These are phyloP conservation scores for Gorgonomyces haynaldii DNA, from an alignment of 192 early-diverging fungal species.

Conservation along the genomic window DNA sequence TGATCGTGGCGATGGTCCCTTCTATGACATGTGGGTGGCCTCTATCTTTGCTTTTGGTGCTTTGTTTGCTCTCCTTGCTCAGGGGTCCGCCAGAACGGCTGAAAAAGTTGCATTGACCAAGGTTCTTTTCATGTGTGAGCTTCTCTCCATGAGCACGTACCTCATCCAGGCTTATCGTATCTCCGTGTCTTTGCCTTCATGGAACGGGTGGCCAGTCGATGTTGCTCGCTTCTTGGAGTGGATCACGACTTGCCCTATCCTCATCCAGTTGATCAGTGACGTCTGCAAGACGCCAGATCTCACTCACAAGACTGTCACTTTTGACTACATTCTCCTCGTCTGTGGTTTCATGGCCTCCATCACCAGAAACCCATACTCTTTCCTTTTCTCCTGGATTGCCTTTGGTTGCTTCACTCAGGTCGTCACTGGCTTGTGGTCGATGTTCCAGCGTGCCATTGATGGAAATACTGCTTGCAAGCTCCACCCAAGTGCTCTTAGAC, in stretches of 20 bases:
- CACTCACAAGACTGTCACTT: neutral
- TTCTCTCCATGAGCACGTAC: conserved; percentile 2
- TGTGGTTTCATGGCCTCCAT: conserved; percentile 15
- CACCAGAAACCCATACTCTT: conserved; percentile 14
- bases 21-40: no score
- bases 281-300: conserved; percentile 12
- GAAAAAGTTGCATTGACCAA: neutral
- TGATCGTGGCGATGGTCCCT: no score
- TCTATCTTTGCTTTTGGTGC: no score
- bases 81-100: neutral
- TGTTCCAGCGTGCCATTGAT: conserved; percentile 15
- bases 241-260: conserved; percentile 12
- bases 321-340: conserved; percentile 16
- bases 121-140: neutral
- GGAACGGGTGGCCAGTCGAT: conserved; percentile 7
- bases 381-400: conserved; percentile 3
- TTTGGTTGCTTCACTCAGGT: conserved; percentile 11
- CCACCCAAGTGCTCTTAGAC: conserved; percentile 1
- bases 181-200: neutral
- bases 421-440: conserved; percentile 4
- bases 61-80: neutral
- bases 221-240: conserved; percentile 14
- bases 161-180: conserved; percentile 1
- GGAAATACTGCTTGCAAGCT: conserved; percentile 13
- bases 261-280: conserved; percentile 23